Evolutionary conservation across 179 eudicot genomes (phyloP), one percentile per base, ranked within the genome.

Genomic region (Vitellaria paradoxa): DNA sequence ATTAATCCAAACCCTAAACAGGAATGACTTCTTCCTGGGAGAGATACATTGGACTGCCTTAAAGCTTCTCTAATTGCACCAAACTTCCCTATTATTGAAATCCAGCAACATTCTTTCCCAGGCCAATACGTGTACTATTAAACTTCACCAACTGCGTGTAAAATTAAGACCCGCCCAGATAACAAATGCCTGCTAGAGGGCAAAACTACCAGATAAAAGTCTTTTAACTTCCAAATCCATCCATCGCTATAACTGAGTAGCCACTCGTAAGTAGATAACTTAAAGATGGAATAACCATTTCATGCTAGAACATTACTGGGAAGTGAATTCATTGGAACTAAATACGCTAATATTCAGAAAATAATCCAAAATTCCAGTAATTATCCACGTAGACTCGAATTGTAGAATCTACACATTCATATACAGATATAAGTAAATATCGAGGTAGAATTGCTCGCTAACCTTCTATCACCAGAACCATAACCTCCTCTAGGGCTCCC

Each of bases 401-500:
- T 42, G 6, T 46, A 45, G 23, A 6, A 55, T n/a, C 2, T 5
- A 26, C 9, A 20, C 0, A 60, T 4, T 9, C 15, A 46, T 3
- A 8, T 9, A n/a, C n/a, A n/a, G n/a, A n/a, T n/a, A n/a, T 0
- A 49, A 49, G 30, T 47, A 40, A 59, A 59, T 30, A 15, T 7
- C 57, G 2, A 63, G n/a, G 20, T 0, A 6, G 62, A 30, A 66
- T 30, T n/a, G 10, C 3, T 18, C 66, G 17, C 85, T 52, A 46
- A 92, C 98, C 98, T 91, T 71, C 98, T 84, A 80, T 91, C 91
- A 52, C 86, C 89, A 7, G 73, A 80, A 11, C 94, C 97, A 65
- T 84, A 86, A 5, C 92, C 90, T 21, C 97, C 91, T 24, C 97
- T 81, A 1, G 96, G 97, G 74, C 98, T 92, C 47, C 97, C 93